These are phyloP conservation scores for Coemansia asiatica DNA, from an alignment of 192 early-diverging fungal species.

Conservation along the genomic window DNA sequence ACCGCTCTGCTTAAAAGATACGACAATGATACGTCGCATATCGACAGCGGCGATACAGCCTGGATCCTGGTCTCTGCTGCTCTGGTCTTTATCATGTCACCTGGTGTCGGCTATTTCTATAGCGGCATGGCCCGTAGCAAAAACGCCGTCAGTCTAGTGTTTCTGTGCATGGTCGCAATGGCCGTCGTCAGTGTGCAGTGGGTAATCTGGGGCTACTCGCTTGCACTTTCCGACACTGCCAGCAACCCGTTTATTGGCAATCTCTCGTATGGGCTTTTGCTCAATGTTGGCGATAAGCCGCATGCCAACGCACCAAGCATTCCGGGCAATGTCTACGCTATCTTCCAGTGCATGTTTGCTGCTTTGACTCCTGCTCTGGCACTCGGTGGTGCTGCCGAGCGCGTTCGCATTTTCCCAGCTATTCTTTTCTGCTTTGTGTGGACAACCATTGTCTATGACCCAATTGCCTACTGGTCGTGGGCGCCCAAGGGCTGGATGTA, in stretches of 20 bases:
- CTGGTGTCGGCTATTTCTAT: slow-evolving; percentile 95
- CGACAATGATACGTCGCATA: slow-evolving; percentile 34
- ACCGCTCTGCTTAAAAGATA: slow-evolving; percentile 13
- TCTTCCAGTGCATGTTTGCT: slow-evolving; percentile 93
- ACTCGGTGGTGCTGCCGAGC: slow-evolving; percentile 87
- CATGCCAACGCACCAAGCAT: slow-evolving; percentile 61
- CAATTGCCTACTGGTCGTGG: slow-evolving; percentile 96
- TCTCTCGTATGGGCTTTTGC: slow-evolving; percentile 71
- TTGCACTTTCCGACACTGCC: slow-evolving; percentile 80
- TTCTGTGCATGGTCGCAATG: slow-evolving; percentile 77
- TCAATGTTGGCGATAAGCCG: slow-evolving; percentile 58
- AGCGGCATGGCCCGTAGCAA: slow-evolving; percentile 91
- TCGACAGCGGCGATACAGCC: slow-evolving; percentile 59
- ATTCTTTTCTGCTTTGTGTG: slow-evolving; percentile 91
- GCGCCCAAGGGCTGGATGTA: slow-evolving; percentile 80
- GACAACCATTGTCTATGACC: slow-evolving; percentile 91
- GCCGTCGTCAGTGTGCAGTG: slow-evolving; percentile 91
- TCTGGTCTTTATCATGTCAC: slow-evolving; percentile 92
- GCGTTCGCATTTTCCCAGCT: slow-evolving; percentile 80
- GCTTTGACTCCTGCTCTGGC: slow-evolving; percentile 88
- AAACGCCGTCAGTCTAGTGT: slow-evolving; percentile 87
- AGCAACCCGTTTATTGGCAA: slow-evolving; percentile 74
- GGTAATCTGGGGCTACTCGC: slow-evolving; percentile 87
- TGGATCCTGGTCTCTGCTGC: slow-evolving; percentile 72
- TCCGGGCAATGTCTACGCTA: slow-evolving; percentile 74